Evolutionary conservation across 1,284 basidiomycete genomes (phyloP), one percentile per base, ranked within the genome.

Genomic region (Taiwanofungus camphoratus): DNA sequence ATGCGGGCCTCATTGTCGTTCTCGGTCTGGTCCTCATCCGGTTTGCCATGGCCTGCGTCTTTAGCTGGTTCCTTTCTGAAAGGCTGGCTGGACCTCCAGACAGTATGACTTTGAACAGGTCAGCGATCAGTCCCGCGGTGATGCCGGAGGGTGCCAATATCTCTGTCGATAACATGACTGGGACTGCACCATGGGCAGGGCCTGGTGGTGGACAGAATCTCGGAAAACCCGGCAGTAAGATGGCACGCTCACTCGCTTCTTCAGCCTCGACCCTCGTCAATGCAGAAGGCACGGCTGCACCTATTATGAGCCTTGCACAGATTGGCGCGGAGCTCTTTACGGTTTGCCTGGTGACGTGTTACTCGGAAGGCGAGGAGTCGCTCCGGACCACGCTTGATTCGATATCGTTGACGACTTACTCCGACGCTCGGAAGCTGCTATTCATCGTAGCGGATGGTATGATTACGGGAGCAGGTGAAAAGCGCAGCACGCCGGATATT

Each of bases 381-480:
- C 74, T 99, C 53, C 76, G 89, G 38, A 88, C 85, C 2, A 99
- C 96, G 0, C 76, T 98, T 45, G 93, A 98, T 62, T 90, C 92
- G 5, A 92, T 99, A 45, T 90, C 92, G 0, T 69, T 69, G 32
- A 97, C 94, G 1, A 85, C 79, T 3, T 99, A 98, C 65, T 90
- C 92, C 6, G 94, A 98, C 65, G 71, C 78, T 29, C 76, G 94
- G 44, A 99, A 99, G 64, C 73, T 99, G 16, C 66, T 99, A 31
- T 96, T 97, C 62, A 74, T 99, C 44, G 86, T 99, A 6, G 95
- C 94, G 27, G 96, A 99, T 64, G 96, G 96, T 4, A 98, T 99
- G 92, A 93, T 99, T 52, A 99, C 95, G 0, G 96, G 96, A 38
- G 85, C 85, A 3, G 96, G 96, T 41, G 95, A 99, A 71, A 90